Percentiles rank a stretch among this genome's conserved stretches.
Evolutionary conservation across 345 rosid species (phyloP).

Genomic region (Fremontodendron californicum): DNA sequence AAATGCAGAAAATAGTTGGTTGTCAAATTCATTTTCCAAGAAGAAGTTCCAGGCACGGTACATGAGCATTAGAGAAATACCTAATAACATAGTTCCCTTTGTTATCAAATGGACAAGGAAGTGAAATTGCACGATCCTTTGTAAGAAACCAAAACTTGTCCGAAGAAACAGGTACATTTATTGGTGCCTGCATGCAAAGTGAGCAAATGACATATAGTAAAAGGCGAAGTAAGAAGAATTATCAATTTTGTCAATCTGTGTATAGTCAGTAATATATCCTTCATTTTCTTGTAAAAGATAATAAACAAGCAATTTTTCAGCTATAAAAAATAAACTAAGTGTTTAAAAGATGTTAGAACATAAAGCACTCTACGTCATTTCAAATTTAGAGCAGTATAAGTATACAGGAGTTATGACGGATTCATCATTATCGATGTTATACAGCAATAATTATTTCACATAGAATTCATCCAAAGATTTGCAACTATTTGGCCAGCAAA

Average conservation of each 20-base stretch:
- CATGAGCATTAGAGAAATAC: conserved; percentile 28
- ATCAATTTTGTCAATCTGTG: background rate
- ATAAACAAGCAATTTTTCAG: background rate
- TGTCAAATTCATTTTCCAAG: background rate
- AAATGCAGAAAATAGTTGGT: background rate
- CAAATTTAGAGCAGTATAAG: background rate
- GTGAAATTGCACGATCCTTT: conserved; percentile 64
- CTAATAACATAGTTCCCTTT: conserved; percentile 87
- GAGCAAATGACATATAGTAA: conserved; percentile 8
- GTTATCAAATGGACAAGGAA: conserved; percentile 89
- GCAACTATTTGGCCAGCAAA: background rate
- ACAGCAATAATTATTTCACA: background rate
- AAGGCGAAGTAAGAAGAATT: background rate
- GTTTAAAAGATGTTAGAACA: background rate
- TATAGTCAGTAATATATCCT: background rate
- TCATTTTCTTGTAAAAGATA: background rate
- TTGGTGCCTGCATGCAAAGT: conserved; percentile 60
- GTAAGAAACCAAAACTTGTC: conserved; percentile 90
- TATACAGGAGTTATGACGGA: background rate
- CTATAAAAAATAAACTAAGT: background rate
- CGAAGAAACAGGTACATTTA: conserved; percentile 68
- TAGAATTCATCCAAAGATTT: background rate
- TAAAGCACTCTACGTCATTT: background rate
- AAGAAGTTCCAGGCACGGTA: background rate
- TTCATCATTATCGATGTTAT: background rate